These are phyloP conservation scores for Cardamine occulta DNA, from an alignment of 345 rosid species.

Conservation along the genomic window DNA sequence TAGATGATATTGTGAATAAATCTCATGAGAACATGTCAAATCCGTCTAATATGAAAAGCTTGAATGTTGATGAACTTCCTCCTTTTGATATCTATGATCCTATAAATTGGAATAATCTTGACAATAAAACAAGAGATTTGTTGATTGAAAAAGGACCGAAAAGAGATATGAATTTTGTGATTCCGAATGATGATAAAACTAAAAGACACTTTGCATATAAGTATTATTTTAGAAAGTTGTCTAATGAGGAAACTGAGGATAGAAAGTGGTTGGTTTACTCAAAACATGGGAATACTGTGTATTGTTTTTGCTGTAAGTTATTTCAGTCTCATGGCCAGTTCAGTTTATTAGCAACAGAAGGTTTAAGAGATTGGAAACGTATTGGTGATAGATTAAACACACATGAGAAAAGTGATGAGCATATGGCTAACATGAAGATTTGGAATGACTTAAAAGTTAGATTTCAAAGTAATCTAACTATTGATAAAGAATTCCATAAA, in stretches of 20 bases:
- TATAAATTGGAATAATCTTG: slow-evolving; percentile 14
- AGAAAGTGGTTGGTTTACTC: slow-evolving; percentile 18
- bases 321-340: not conserved
- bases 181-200: not conserved
- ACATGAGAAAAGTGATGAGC: slow-evolving; percentile 9
- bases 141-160: slow-evolving; percentile 7
- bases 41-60: not conserved
- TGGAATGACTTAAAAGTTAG: slow-evolving; percentile 8
- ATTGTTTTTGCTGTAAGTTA: slow-evolving; percentile 9
- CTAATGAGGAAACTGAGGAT: not conserved
- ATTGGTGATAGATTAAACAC: not conserved
- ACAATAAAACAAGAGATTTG: not conserved
- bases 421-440: slow-evolving; percentile 2
- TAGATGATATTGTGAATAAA: not conserved
- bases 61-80: not conserved
- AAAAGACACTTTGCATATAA: slow-evolving; percentile 14
- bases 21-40: not conserved
- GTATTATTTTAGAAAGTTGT: slow-evolving; percentile 20
- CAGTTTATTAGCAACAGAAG: not conserved
- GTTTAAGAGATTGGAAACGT: slow-evolving; percentile 5
- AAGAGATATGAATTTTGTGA: not conserved
- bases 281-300: not conserved
- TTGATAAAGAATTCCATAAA: not conserved
- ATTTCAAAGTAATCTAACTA: not conserved
- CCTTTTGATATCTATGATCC: slow-evolving; percentile 4